phyloP scores from a whole-genome alignment of 2,329 filamentous ascomycete genomes.

The Chlorencoelia australis region DNA sequence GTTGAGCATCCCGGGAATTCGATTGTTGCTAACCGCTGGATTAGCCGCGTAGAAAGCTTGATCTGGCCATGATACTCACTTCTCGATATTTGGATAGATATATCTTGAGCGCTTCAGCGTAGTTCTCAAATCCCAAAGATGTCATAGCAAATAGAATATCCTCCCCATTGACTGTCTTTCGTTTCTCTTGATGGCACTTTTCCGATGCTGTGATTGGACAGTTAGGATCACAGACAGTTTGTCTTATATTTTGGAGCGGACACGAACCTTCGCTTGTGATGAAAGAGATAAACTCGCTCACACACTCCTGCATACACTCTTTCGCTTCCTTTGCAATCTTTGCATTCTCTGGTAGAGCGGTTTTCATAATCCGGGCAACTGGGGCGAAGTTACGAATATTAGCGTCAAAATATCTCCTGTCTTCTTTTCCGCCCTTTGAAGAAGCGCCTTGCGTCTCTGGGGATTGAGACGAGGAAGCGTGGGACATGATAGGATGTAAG shows the following conservation, averaged over 20 bases:
- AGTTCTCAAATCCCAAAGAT: constrained; percentile 96
- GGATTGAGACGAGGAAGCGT: constrained; percentile 42
- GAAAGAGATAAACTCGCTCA: constrained; percentile 99
- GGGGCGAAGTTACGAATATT: constrained; percentile 87
- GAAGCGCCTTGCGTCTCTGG: constrained; percentile 36
- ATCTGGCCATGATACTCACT: constrained; percentile 52
- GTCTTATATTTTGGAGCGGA: constrained; percentile 5
- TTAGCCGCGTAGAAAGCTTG: constrained; percentile 7
- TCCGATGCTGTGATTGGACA: constrained; percentile 63
- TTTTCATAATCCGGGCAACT: constrained; percentile 99
- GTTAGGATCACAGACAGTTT: constrained; percentile 12
- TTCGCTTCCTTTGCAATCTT: constrained; percentile 99
- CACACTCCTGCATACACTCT: constrained; percentile 99
- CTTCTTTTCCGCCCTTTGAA: constrained; percentile 30
- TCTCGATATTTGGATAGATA: constrained; percentile 96
- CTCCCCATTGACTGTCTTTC: constrained; percentile 98
- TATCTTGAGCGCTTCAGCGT: constrained; percentile 94
- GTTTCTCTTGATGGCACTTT: constrained; percentile 98
- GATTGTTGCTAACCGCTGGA: constrained; percentile 41
- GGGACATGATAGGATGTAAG: constrained; percentile 42
- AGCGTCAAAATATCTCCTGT: constrained; percentile 52
- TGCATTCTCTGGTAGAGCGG: constrained; percentile 91
- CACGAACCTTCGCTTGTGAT: constrained; percentile 93
- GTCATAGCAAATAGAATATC: constrained; percentile 99
- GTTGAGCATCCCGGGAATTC: constrained; percentile 51